Evolutionary conservation across 1,284 basidiomycete genomes (phyloP).

Genomic region (Crepidotus sp.): DNA sequence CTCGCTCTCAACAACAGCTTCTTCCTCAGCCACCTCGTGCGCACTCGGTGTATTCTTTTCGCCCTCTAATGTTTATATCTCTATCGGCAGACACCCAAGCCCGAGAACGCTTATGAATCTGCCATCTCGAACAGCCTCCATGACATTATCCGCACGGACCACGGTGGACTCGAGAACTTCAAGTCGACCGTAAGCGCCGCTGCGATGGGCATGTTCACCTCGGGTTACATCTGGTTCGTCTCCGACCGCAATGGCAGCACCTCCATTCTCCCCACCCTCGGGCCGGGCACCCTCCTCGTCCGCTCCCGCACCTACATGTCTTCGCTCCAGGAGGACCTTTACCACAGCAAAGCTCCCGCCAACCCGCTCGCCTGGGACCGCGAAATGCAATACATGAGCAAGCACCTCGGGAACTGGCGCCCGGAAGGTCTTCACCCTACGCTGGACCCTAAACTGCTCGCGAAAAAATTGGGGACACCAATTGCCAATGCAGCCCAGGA

Average conservation of each 20-base stretch:
- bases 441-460: neutral
- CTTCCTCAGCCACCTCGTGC: conserved; percentile 81
- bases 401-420: conserved; percentile 13
- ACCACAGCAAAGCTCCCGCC: neutral
- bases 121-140: conserved; percentile 33
- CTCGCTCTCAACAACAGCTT: conserved; percentile 93
- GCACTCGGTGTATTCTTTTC: conserved; percentile 28
- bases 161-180: conserved; percentile 60
- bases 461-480: too few species aligned
- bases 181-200: conserved; percentile 74
- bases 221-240: conserved; percentile 87
- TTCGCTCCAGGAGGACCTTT: conserved; percentile 9
- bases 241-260: conserved; percentile 56
- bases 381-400: conserved; percentile 4
- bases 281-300: conserved; percentile 83
- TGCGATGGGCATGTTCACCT: conserved; percentile 69
- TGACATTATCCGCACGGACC: conserved; percentile 39
- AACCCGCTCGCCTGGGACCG: conserved; percentile 12
- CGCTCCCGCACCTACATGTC: conserved; percentile 44
- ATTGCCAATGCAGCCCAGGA: too few species aligned
- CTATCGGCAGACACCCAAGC: conserved; percentile 12
- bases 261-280: conserved; percentile 79
- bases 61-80: neutral
- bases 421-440: neutral
- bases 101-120: conserved; percentile 33